These are phyloP conservation scores for Lipomyces chichibuensis DNA, from an alignment of 805 yeast species.

Conservation along the genomic window DNA sequence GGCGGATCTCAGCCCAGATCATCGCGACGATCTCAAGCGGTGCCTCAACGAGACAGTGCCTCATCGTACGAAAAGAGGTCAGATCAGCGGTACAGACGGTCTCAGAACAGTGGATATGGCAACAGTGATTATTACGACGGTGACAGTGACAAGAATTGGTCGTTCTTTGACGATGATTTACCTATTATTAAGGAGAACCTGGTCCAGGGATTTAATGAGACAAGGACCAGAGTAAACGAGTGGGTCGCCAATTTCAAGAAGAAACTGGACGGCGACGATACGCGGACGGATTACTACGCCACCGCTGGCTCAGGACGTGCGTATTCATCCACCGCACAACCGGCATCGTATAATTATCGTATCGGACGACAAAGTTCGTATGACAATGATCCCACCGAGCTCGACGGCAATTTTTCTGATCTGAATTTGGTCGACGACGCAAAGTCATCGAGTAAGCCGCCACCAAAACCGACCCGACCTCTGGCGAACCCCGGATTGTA, in stretches of 20 bases:
- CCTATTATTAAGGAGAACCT: conserved; percentile 67
- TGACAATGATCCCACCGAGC: conserved; percentile 61
- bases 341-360: conserved; percentile 12
- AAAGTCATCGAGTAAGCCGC: conserved; percentile 25
- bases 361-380: conserved; percentile 41
- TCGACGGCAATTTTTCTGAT: conserved; percentile 55
- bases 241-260: conserved; percentile 76
- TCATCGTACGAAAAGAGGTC: conserved; percentile 13
- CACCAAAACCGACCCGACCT: conserved; percentile 45
- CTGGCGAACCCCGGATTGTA: conserved; percentile 13
- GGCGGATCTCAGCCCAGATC: neutral
- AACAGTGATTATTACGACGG: conserved; percentile 15
- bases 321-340: conserved; percentile 4
- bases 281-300: conserved; percentile 14
- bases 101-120: conserved; percentile 7
- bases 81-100: conserved; percentile 5
- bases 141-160: conserved; percentile 34
- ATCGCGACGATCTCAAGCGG: conserved; percentile 1
- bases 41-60: conserved; percentile 26
- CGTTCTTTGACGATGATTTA: conserved; percentile 46
- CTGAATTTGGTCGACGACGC: conserved; percentile 51
- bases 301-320: conserved; percentile 9
- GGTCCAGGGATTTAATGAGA: conserved; percentile 77
- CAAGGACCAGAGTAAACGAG: conserved; percentile 69
- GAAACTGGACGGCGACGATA: conserved; percentile 49